A percentile compares a stretch with the other conserved stretches of the same genome.
Conservation (phyloP, 1,284 basidiomycete species). For the Bondarzewia mesenterica region DNA sequence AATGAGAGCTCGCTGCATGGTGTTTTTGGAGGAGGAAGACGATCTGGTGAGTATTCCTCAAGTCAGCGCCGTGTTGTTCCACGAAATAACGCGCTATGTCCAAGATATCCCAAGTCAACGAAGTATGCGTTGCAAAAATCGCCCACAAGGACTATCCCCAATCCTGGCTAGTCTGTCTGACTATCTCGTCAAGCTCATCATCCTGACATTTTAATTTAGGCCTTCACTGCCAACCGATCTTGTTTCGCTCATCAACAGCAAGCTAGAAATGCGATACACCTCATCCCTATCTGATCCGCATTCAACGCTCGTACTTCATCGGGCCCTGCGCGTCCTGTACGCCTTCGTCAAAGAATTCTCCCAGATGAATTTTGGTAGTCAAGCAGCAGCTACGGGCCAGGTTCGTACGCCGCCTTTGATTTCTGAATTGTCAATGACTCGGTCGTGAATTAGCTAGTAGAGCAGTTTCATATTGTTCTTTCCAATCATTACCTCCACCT, state of each 20-base stretch:
- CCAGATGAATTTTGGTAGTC: conserved; percentile 56
- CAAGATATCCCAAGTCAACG: conserved; percentile 70
- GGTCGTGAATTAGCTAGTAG: conserved; percentile 43
- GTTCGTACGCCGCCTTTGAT: conserved; percentile 23
- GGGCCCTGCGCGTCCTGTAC: conserved; percentile 55
- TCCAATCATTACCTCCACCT: conserved; percentile 52
- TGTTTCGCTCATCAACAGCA: conserved; percentile 42
- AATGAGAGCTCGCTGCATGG: conserved; percentile 53
- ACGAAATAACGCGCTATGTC: conserved; percentile 1
- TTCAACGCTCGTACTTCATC: conserved; percentile 45
- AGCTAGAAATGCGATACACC: conserved; percentile 39
- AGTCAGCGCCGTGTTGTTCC: conserved; percentile 6
- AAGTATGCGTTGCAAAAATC: conserved; percentile 61
- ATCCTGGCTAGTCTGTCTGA: conserved; percentile 40
- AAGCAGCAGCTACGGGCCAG: conserved; percentile 55
- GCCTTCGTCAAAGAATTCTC: conserved; percentile 62
- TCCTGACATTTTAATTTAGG: conserved; percentile 31
- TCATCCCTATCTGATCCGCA: conserved; percentile 31
- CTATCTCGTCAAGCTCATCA: conserved; percentile 6
- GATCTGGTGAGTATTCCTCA: conserved; percentile 44
- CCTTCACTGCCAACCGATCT: conserved; percentile 52
- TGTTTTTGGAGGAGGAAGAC: conserved; percentile 64
- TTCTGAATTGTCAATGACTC: not conserved
- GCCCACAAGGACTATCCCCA: conserved; percentile 65
- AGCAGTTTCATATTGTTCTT: conserved; percentile 41